phyloP scores from a whole-genome alignment of 148 eudicot species.

The Beta vulgaris region DNA sequence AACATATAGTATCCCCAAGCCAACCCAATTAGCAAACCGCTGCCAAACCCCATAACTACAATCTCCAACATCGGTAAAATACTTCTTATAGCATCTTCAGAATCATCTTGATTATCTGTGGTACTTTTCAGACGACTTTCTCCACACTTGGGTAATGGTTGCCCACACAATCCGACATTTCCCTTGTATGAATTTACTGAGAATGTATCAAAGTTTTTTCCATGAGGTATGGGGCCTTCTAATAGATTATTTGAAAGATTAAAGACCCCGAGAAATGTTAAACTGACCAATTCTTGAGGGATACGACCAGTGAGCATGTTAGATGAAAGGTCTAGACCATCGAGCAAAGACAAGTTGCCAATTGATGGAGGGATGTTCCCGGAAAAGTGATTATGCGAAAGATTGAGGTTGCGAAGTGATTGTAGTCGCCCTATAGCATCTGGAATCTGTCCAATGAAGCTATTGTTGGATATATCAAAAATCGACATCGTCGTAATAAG shows the following conservation, averaged over 20 bases:
- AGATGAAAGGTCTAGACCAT: conserved; percentile 32
- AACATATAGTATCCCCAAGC: conserved; percentile 18
- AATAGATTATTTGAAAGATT: conserved; percentile 29
- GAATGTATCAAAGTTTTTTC: conserved; percentile 25
- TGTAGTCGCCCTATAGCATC: conserved; percentile 2
- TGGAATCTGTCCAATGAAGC: background rate
- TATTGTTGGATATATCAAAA: background rate
- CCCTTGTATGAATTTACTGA: conserved; percentile 15
- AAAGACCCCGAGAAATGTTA: conserved; percentile 25
- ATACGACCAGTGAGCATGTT: conserved; percentile 28
- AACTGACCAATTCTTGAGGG: conserved; percentile 24
- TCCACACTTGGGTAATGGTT: conserved; percentile 25
- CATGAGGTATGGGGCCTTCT: conserved; percentile 23
- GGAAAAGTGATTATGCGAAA: conserved; percentile 13
- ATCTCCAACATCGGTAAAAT: conserved; percentile 17
- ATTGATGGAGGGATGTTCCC: conserved; percentile 20
- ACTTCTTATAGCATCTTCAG: too few relatives aligned
- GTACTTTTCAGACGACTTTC: too few relatives aligned
- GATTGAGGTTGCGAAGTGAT: conserved; percentile 16
- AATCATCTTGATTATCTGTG: background rate
- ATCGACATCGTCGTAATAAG: background rate
- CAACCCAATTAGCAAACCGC: conserved; percentile 17
- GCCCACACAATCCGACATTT: conserved; percentile 32
- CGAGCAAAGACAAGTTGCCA: conserved; percentile 12
- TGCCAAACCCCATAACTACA: conserved; percentile 17